Evolutionary conservation across 257 asterid species (phyloP).

Genomic region (Linderniella brevidens): DNA sequence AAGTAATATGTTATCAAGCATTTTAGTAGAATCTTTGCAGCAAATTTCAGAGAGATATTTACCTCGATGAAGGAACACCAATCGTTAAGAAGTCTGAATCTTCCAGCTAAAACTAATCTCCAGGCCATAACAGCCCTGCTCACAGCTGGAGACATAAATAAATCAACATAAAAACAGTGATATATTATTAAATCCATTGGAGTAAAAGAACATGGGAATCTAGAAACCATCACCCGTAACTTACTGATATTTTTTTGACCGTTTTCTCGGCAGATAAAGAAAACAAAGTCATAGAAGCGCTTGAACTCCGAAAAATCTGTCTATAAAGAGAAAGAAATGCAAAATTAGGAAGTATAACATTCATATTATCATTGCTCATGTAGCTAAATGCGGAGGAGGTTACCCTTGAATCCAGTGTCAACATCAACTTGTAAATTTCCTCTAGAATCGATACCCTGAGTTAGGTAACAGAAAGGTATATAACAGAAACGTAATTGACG

Average conservation of each 20-base stretch:
- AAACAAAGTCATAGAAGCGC: slow-evolving; percentile 75
- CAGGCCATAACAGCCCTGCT: slow-evolving; percentile 84
- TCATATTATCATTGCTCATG: background rate
- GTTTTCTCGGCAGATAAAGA: slow-evolving; percentile 89
- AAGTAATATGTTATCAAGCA: slow-evolving; percentile 2
- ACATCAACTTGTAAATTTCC: slow-evolving; percentile 63
- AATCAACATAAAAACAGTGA: no score
- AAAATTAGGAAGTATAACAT: slow-evolving; percentile 10
- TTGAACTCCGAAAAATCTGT: slow-evolving; percentile 69
- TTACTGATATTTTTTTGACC: slow-evolving; percentile 86
- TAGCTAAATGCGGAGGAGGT: slow-evolving; percentile 13
- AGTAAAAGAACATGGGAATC: no score
- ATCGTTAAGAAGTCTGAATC: slow-evolving; percentile 73
- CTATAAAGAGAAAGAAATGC: slow-evolving; percentile 20
- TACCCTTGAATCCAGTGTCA: slow-evolving; percentile 46
- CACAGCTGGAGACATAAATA: slow-evolving; percentile 35
- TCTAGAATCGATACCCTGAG: slow-evolving; percentile 53
- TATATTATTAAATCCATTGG: no score
- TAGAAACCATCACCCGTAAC: no score
- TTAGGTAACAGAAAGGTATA: no score
- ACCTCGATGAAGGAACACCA: slow-evolving; percentile 96
- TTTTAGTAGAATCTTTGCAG: background rate
- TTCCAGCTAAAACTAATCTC: slow-evolving; percentile 77
- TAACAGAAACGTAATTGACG: slow-evolving; percentile 8
- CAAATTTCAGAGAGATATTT: slow-evolving; percentile 10